Percentiles rank a stretch among this genome's conserved stretches.
These are phyloP conservation scores for Brettanomyces custersianus DNA, from an alignment of 805 yeast species.

Conservation along the genomic window DNA sequence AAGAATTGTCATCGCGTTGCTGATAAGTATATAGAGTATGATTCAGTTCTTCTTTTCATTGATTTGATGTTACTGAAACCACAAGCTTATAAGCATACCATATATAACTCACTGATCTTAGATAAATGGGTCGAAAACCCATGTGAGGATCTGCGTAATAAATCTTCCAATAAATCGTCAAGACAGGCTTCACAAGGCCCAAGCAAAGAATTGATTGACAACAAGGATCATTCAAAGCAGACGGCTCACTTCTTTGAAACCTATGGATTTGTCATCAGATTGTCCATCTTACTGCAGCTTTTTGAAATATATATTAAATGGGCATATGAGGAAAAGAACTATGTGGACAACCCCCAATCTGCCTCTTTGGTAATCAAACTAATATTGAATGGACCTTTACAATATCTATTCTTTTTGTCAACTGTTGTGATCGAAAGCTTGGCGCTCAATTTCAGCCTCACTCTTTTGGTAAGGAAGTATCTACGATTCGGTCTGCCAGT, in stretches of 20 bases:
- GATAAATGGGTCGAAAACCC: conserved; percentile 7
- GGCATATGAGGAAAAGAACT: conserved; percentile 76
- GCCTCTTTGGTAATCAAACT: conserved; percentile 18
- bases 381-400: conserved; percentile 31
- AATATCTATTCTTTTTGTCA: conserved; percentile 47
- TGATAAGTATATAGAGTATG: conserved; percentile 88
- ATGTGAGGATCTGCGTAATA: neutral
- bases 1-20: conserved; percentile 62
- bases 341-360: conserved; percentile 13
- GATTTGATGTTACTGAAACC: conserved; percentile 79
- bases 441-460: conserved; percentile 8
- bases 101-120: conserved; percentile 53
- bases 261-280: conserved; percentile 26
- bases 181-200: neutral
- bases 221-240: neutral
- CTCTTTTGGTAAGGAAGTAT: conserved; percentile 10
- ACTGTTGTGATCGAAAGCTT: conserved; percentile 35
- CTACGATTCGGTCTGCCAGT: conserved; percentile 21
- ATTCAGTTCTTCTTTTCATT: conserved; percentile 71
- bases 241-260: conserved; percentile 1
- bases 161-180: neutral
- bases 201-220: conserved; percentile 2
- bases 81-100: conserved; percentile 80
- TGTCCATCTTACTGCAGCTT: conserved; percentile 54
- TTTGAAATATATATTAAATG: conserved; percentile 88